Evolutionary conservation across 2,329 filamentous ascomycete genomes (phyloP), one percentile per base, ranked within the genome.

Genomic region (Dothistroma pini): DNA sequence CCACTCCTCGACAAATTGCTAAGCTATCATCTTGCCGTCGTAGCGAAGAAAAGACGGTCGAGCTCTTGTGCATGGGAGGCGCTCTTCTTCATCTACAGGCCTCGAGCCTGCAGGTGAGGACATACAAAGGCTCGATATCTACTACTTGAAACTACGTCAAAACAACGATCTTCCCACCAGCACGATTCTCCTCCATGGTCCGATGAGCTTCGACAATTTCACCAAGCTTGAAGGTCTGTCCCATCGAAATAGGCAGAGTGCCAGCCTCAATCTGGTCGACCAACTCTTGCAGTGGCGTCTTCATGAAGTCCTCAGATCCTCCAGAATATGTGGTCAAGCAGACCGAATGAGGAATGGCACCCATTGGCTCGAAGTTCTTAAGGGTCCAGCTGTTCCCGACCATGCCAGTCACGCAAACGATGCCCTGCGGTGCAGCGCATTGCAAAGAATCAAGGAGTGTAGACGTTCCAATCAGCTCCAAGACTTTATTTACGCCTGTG

Each of bases 361-460:
- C 76, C 77, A 81, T 80, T 1, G 78, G 78, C 57, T 70, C 72
- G 58, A 80, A 76, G 8, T 75, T 66, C 4, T 77, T 67, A 31
- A 77, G 64, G 5, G 58, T 62, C 78, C 79, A 80, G 48, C 62
- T 71, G 57, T 78, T 76, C 4, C 78, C 77, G 12, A 80, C 76
- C 31, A 80, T 79, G 1, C 79, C 80, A 0, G 76, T 75, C 74
- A 81, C 74, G 61, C 78, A 81, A 1, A 80, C 76, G 21, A 75
- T 75, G 0, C 80, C 80, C 5, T 74, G 73, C 31, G 69, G 58
- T 35, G 69, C 72, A 1, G 71, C 70, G 69, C 78, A 79, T 21
- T 69, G 63, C 58, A 81, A 61, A n/a, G 78, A 80, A 62, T 81
- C 80, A 5, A 69, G 64, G 25, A 82, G 64, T 0, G 76, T 78